Conservation (phyloP, 495 filamentous ascomycete species). For the Tuber calosporum region DNA sequence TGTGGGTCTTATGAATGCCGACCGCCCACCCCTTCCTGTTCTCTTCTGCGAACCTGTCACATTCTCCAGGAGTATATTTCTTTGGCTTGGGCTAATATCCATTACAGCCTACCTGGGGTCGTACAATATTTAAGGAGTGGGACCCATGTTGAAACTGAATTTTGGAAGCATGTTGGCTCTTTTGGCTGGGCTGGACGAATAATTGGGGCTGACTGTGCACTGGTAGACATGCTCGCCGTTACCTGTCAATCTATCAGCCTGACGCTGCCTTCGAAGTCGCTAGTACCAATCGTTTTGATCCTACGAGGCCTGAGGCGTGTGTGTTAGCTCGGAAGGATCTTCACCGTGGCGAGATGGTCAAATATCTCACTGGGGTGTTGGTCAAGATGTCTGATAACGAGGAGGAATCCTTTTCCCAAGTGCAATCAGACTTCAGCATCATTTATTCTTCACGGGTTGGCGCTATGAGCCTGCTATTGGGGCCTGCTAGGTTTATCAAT, state of each 20-base stretch:
- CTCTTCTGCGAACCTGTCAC: not conserved
- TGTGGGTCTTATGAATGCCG: not conserved
- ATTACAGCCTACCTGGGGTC: not conserved
- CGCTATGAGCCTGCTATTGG: slow-evolving; percentile 79
- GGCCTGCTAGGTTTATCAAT: slow-evolving; percentile 91
- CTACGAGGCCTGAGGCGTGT: slow-evolving; percentile 75
- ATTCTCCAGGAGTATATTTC: not conserved
- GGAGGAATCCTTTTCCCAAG: slow-evolving; percentile 67
- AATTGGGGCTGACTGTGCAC: slow-evolving; percentile 8
- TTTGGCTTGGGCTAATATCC: not conserved
- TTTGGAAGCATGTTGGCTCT: not conserved
- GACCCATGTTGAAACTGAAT: not conserved
- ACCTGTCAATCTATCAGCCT: slow-evolving; percentile 84
- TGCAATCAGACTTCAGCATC: slow-evolving; percentile 88
- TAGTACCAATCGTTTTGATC: slow-evolving; percentile 93
- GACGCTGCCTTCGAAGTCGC: slow-evolving; percentile 91
- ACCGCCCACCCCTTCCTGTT: not conserved
- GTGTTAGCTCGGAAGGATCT: slow-evolving; percentile 75
- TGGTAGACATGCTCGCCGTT: slow-evolving; percentile 71
- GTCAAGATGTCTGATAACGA: slow-evolving; percentile 85
- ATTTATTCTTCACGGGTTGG: slow-evolving; percentile 89
- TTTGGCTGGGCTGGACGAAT: not conserved
- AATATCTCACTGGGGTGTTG: slow-evolving; percentile 80
- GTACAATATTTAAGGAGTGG: not conserved
- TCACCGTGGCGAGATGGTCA: slow-evolving; percentile 73